Conservation (phyloP, 202 grass and related monocot genomes). For the Brachypodium distachyon region DNA sequence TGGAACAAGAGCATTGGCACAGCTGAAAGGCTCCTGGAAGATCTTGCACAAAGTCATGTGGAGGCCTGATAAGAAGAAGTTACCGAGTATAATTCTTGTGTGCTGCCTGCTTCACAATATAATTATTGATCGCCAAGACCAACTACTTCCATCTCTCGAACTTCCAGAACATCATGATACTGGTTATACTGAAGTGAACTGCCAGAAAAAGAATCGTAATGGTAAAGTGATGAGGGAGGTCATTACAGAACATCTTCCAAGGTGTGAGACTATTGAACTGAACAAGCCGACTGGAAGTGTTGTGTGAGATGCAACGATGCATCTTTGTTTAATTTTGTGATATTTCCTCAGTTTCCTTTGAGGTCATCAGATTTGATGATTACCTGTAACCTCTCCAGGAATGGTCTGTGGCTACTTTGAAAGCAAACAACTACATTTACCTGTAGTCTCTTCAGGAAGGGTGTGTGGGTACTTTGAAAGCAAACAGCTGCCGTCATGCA, state of each 20-base stretch:
- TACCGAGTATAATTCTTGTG: constrained; percentile 95
- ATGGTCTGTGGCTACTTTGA: constrained; percentile 9
- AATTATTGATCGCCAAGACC: constrained; percentile 72
- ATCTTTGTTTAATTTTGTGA: constrained; percentile 6
- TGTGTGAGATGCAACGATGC: background rate
- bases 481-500: background rate
- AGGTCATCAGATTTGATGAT: constrained; percentile 8
- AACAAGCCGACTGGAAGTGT: background rate
- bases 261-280: constrained; percentile 7
- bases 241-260: constrained; percentile 54
- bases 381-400: constrained; percentile 13
- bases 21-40: constrained; percentile 90
- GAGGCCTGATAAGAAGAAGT: constrained; percentile 91
- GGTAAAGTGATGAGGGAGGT: constrained; percentile 66
- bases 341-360: constrained; percentile 4
- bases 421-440: too few relatives aligned
- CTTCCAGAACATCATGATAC: constrained; percentile 70
- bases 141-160: constrained; percentile 45
- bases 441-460: constrained; percentile 11
- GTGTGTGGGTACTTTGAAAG: constrained; percentile 7
- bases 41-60: constrained; percentile 99
- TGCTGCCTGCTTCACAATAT: constrained; percentile 98
- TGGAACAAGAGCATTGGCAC: constrained; percentile 53
- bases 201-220: constrained; percentile 43
- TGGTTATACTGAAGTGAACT: constrained; percentile 61